A percentile compares a stretch with the other conserved stretches of the same genome.
These are phyloP conservation scores for Candida ipomoeae DNA, from an alignment of 805 yeast species.

Conservation along the genomic window DNA sequence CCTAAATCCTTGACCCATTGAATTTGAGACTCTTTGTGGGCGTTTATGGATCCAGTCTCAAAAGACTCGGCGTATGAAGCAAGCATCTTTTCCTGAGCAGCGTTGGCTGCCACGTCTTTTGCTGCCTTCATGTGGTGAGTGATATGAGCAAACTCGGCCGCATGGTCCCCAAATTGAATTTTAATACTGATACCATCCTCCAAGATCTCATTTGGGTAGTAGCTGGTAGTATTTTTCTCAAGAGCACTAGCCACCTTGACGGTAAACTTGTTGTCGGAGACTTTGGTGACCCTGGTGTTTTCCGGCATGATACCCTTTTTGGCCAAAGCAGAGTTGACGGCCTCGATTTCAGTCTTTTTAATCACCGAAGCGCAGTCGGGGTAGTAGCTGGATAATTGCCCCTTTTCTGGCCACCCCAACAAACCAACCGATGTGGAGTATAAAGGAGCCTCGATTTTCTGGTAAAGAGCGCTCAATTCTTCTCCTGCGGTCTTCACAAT, in stretches of 20 bases:
- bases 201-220: constrained; percentile 44
- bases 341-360: constrained; percentile 58
- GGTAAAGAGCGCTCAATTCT: constrained; percentile 33
- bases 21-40: constrained; percentile 80
- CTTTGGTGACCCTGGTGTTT: constrained; percentile 70
- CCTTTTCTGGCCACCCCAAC: constrained; percentile 75
- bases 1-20: constrained; percentile 85
- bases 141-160: constrained; percentile 57
- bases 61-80: constrained; percentile 65
- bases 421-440: constrained; percentile 48
- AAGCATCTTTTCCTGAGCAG: constrained; percentile 63
- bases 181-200: constrained; percentile 40
- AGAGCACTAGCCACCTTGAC: constrained; percentile 68
- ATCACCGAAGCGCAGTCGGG: constrained; percentile 37
- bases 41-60: constrained; percentile 75
- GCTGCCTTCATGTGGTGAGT: constrained; percentile 57
- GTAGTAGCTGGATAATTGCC: constrained; percentile 75
- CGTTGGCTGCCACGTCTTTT: constrained; percentile 62
- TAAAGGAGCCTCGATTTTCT: constrained; percentile 43
- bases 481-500: constrained; percentile 43
- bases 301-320: constrained; percentile 65
- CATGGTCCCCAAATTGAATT: constrained; percentile 76
- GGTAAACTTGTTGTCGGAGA: constrained; percentile 42
- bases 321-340: constrained; percentile 64
- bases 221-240: constrained; percentile 44